These are phyloP conservation scores for Aschersonia sp. DNA, from an alignment of 2,329 filamentous ascomycete species.

Conservation along the genomic window DNA sequence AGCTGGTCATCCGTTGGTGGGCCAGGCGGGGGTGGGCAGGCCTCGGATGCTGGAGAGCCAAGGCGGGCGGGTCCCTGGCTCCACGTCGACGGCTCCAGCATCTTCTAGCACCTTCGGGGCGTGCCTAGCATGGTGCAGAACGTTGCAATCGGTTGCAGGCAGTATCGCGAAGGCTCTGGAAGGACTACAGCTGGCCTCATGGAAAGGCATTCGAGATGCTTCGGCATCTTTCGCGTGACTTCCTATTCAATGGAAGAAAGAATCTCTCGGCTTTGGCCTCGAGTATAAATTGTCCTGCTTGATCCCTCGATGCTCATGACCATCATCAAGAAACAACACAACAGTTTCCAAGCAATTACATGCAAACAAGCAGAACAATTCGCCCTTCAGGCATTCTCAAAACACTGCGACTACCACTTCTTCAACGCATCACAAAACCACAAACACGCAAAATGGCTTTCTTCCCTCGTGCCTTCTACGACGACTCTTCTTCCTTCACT, in stretches of 20 bases:
- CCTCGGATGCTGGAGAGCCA: no score
- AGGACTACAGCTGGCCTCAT: no score
- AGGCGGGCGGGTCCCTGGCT: no score
- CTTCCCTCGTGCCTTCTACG: slow-evolving; percentile 39
- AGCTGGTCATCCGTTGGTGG: no score
- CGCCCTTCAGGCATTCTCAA: slow-evolving; percentile 11
- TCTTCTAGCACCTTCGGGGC: no score
- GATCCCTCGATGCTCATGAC: background rate
- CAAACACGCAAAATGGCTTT: slow-evolving; percentile 37
- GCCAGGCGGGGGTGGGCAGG: no score
- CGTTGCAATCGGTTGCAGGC: no score
- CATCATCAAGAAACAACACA: background rate
- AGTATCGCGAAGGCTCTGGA: no score
- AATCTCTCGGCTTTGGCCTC: background rate
- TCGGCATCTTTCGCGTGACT: background rate
- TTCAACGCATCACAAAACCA: background rate
- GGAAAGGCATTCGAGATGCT: background rate
- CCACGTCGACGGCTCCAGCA: no score
- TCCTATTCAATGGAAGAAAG: background rate
- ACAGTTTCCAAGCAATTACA: background rate
- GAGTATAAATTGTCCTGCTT: slow-evolving; percentile 1
- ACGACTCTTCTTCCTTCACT: slow-evolving; percentile 31
- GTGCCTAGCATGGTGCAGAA: no score
- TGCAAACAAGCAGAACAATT: slow-evolving; percentile 11
- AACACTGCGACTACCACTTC: slow-evolving; percentile 9